Base-by-base conservation (phyloP, 2,329 filamentous ascomycete species). In the Trichoderma atroviride region DNA sequence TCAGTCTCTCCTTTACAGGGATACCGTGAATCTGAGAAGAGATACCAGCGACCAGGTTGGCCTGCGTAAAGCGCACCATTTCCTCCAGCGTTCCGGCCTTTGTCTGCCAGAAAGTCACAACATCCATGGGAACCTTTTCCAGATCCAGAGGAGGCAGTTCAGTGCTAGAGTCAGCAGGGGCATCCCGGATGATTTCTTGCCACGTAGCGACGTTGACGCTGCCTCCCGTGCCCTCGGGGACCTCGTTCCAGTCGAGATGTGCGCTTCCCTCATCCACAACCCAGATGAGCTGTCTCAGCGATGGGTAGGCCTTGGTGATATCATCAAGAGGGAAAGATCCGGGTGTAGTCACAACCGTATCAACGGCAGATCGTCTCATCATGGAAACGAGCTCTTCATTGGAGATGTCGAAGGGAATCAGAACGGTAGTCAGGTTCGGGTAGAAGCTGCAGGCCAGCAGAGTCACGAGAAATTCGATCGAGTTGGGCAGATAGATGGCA, bases 231-330 rank as follows among this genome's bases (percentile, higher is more conserved):
- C 92, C 91, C 76, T 91, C 87, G 13, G 94, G 94, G 2, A 94
- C 88, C 77, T 95, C 92, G 74, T 93, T 94, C 94, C 95, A 99
- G 80, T 97, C 94, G 86, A 99, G 91, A 78, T 98, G 95, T 74
- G 89, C 88, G 82, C 90, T 97, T 53, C 93, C 93, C 76, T 93
- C 88, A 75, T 97, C 95, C 5, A 96, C 93, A 14, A 97, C 94
- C 93, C 94, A 98, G 74, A 97, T 87, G 37, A 97, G 85, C 74
- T 94, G 89, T 71, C 89, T 90, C 57, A 99, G 85, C 47, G 87
- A 85, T 5, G 90, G 86, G 75, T 92, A 93, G 65, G 84, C 86
- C 75, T 90, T 88, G 64, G 89, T 86, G 14, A 97, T 86, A 47
- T 86, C 82, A 71, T 93, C 90, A 55, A 97, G 88, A 27, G 96